Evolutionary conservation across 345 rosid genomes (phyloP), one percentile per base, ranked within the genome.

Genomic region (Pseudoturritis turrita): DNA sequence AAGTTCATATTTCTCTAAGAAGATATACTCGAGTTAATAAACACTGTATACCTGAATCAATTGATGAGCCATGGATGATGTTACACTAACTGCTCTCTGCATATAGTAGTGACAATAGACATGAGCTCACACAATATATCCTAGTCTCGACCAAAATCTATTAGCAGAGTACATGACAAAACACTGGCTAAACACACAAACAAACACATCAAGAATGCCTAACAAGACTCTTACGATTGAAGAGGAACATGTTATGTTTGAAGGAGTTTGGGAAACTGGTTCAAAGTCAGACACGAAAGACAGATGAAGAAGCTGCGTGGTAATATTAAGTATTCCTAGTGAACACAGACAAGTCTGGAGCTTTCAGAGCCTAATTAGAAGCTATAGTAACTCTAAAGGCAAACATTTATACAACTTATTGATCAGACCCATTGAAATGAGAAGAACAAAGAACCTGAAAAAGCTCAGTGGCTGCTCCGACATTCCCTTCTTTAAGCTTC

Each of bases 1-100:
- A 37, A 47, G 33, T 29, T 14, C 70, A 61, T 45, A 55, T 9
- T 41, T 46, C 15, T 14, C 29, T 3, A 3, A 59, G 14, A 58
- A 36, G 14, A 19, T 8, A 8, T 57, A 41, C 50, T 58, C 3
- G 4, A 18, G 58, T 52, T 69, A 12, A 52, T 51, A 25, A 53
- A 52, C 69, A 36, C 46, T 8, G 1, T 17, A 31, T 78, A 92
- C 96, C 97, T 88, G 86, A 73, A 93, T 85, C 75, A 93, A 36
- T 65, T 85, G 83, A 74, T 81, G 82, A 45, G 97, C 98, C 90
- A 90, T 88, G 51, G 77, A 73, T 50, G 98, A 90, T 74, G 97
- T 90, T 61, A 93, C 80, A 64, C 74, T 82, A 62, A 93, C 85
- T 62, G 92, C 97, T 81, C 81, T 88, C 98, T 93, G 77, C 83